Base-by-base conservation (phyloP, 371 early-diverging fungal species). In the Zancudomyces culisetae region DNA sequence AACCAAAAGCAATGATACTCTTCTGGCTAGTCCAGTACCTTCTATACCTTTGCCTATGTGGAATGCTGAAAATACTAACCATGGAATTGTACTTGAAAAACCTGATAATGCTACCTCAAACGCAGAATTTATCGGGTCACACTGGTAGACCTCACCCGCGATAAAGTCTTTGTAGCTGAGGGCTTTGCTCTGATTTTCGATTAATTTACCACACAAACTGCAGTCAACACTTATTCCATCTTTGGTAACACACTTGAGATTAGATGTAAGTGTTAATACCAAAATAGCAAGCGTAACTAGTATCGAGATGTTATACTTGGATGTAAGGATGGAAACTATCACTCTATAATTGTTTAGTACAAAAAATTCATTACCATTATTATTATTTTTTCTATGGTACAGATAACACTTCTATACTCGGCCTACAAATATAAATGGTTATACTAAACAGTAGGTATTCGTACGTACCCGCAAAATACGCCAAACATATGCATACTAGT, bases 61-160 rank as follows among this genome's bases (percentile, higher is more conserved):
- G 50, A 81, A 81, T 1, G 81, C 81, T 27, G 73, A 69, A 61
- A 79, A 81, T 21, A 81, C 66, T 3, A 81, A 61, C 80, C 80
- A 81, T 1, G 72, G 70, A 2, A 81, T 72, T 1, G 72, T 66
- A 52, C 71, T 76, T 2, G 76, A 70, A 40, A 78, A 78, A 0
- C 81, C 79, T 19, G 70, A 68, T 0, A 77, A 52, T 0, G 74
- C 71, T 22, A 67, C 71, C 4, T 69, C 60, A 57, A 79, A 78
- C 15, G 77, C 62, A 24, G 74, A 75, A 24, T 70, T 66, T 19
- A 68, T 66, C 1, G 72, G 75, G 22, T 73, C 59, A 50, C 79
- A 78, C 30, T 71, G 61, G 65, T 70, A 76, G 15, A 35, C 35
- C 6, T 15, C 35, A 6, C 35, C 0, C 52, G 26, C 0, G 52